Evolutionary conservation across 139 green algal species (phyloP), one percentile per base, ranked within the genome.

Genomic region (Mesotaenium endlicherianum): DNA sequence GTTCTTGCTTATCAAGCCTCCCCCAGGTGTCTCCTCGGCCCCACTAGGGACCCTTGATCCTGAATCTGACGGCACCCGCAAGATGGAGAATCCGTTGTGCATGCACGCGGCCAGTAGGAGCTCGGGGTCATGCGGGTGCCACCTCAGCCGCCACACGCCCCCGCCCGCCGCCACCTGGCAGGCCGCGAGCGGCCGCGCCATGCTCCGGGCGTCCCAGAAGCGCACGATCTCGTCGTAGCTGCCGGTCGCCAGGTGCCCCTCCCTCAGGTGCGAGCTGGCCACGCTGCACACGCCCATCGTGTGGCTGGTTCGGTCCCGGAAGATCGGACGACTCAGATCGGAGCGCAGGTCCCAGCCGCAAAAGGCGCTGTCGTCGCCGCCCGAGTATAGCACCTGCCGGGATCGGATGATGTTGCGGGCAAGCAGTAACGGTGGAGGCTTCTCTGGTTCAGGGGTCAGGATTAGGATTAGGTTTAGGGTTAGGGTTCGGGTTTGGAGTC

Each of bases 141-240:
- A 90, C 41, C 86, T 84, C 38, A 90, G n/a, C 31, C 86, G 68
- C 86, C 86, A 90, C 64, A 89, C 86, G 41, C 86, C 86, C 20
- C 86, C 86, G 34, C 86, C 86, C n/a, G 53, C 3, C 34, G 26
- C 43, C 36, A 82, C 6, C n/a, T 64, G 14, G 39, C 6, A 30
- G 5, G 14, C 31, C 49, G 74, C 20, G 36, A 85, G 2, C 43
- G 86, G 86, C 42, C n/a, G n/a, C 2, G 2, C 11, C 4, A 72
- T 38, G 3, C 42, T 77, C 50, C 86, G 42, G 34, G 5, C 20
- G 68, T 90, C 86, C 83, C 82, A 90, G 3, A 89, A 36, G 34
- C 95, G 53, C n/a, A 93, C 75, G 3, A 70, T 1, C 72, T 98
- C 95, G 70, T 98, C 95, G 67, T 98, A 98, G 58, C 89, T 93